Evolutionary conservation across 441 rosid species (phyloP).

Genomic region (Erodium texanum): DNA sequence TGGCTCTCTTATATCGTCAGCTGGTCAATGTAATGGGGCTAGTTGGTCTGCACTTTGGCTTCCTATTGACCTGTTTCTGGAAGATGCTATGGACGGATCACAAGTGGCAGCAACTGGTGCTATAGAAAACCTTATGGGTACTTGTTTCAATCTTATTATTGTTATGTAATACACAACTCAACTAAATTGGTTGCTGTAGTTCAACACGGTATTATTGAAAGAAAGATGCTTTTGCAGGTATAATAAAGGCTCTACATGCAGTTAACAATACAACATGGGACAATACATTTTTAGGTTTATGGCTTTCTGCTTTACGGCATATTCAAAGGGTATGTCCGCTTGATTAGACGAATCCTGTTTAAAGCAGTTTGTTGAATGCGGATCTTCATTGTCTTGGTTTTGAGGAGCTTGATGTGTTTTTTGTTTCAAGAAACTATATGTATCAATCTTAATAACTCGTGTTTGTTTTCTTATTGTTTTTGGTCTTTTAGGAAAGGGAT

Average conservation of each 20-base stretch:
- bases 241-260: slow-evolving; percentile 82
- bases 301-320: slow-evolving; percentile 92
- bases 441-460: not conserved
- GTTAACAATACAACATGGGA: slow-evolving; percentile 76
- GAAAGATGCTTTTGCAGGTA: slow-evolving; percentile 50
- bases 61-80: slow-evolving; percentile 90
- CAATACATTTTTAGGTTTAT: slow-evolving; percentile 80
- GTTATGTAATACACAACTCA: slow-evolving; percentile 16
- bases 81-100: slow-evolving; percentile 82
- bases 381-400: slow-evolving; percentile 1
- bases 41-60: slow-evolving; percentile 74
- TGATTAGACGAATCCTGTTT: not conserved
- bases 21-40: slow-evolving; percentile 62
- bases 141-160: slow-evolving; percentile 19
- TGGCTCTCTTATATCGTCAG: slow-evolving; percentile 48
- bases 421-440: slow-evolving; percentile 12
- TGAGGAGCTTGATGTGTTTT: slow-evolving; percentile 2
- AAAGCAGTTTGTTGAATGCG: not conserved
- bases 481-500: slow-evolving; percentile 73
- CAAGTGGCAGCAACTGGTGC: slow-evolving; percentile 68
- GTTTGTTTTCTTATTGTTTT: slow-evolving; percentile 6
- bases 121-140: slow-evolving; percentile 66
- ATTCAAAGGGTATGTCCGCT: slow-evolving; percentile 72
- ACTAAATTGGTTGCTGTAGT: slow-evolving; percentile 12
- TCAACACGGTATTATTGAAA: slow-evolving; percentile 22